Base-by-base conservation (phyloP, 2,329 filamentous ascomycete species). In the Cadophora gregata region DNA sequence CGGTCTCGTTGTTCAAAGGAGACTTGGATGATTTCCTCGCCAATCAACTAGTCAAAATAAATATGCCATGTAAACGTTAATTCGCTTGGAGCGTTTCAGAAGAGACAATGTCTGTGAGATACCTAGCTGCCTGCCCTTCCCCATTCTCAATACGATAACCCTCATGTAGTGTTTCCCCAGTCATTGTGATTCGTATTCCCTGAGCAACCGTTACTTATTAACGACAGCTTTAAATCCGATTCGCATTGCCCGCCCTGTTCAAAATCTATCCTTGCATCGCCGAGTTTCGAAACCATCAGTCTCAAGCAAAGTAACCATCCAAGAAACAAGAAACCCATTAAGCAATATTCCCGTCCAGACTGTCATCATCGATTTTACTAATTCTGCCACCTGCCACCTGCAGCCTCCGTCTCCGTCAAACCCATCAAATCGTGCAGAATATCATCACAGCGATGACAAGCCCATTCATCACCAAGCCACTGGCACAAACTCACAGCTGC, bases 401-500 rank as follows among this genome's bases (percentile, higher is more conserved):
- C 19, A 8, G 16, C 33, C 5, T 21, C 55, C 55, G 24, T 38
- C 47, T 42, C 36, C 45, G 27, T 60, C 63, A 70, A 62, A 36
- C 55, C 67, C 9, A 45, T 67, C 59, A 72, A 59, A 36, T 70
- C 70, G 4, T 29, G 36, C 25, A 65, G 48, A 33, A 68, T 24
- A 7, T 33, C 62, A 27, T 47, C n/a, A 53, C 67, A 70, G 19
- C 59, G 42, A 36, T 59, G 33, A 59, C 47, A 65, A 53, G 70
- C 70, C 8, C 58, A 36, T 7, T 47, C 31, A 58, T 71, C 62
- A 8, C 62, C 61, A 21, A 72, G 21, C 69, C 68, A 71, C 25
- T 45, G 45, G 64, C 70, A 73, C 24, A 73, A 24, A 2, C 48
- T 48, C 29, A 59, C 66, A 25, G 67, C 69, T 6, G 69, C 69